Percentiles rank a stretch among this genome's conserved stretches.
These are phyloP conservation scores for Pneumocystis oryctolagi DNA, from an alignment of 1,139 yeast genomes.

Conservation along the genomic window DNA sequence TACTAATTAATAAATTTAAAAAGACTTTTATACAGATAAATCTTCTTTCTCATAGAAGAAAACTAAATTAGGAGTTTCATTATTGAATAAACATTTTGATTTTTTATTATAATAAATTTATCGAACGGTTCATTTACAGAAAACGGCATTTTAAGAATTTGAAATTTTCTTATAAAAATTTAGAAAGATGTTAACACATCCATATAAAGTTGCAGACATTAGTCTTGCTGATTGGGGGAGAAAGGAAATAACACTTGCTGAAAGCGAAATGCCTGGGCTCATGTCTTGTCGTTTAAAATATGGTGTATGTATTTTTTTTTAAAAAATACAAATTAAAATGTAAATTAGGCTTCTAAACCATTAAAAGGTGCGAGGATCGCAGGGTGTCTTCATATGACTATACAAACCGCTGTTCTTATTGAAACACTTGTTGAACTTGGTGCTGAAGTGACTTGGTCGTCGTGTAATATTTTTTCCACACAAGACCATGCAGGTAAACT, in stretches of 20 bases:
- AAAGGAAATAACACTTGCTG: constrained; percentile 97
- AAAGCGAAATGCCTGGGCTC: constrained; percentile 98
- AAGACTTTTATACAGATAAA: too few species aligned
- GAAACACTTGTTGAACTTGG: constrained; percentile 96
- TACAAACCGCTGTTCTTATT: constrained; percentile 97
- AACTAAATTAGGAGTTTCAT: too few species aligned
- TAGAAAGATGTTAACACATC: constrained; percentile 24
- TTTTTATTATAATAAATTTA: too few species aligned
- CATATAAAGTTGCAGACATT: constrained; percentile 95
- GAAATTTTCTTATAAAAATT: not conserved
- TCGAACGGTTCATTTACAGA: not conserved
- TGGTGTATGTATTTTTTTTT: constrained; percentile 39
- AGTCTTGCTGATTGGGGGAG: constrained; percentile 99
- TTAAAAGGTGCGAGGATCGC: not conserved
- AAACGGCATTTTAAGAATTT: not conserved
- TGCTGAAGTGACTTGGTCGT: constrained; percentile 99
- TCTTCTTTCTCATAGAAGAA: too few species aligned
- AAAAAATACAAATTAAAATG: not conserved
- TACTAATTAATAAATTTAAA: not conserved
- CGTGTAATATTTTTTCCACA: constrained; percentile 98
- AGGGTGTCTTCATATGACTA: constrained; percentile 76
- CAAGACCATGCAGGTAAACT: constrained; percentile 53
- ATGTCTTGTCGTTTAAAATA: constrained; percentile 93
- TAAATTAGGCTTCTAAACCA: constrained; percentile 30
- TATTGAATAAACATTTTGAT: not conserved